Percentiles rank a stretch among this genome's conserved stretches.
Evolutionary conservation across 441 rosid genomes (phyloP).

Genomic region (Arabidopsis lyrata): DNA sequence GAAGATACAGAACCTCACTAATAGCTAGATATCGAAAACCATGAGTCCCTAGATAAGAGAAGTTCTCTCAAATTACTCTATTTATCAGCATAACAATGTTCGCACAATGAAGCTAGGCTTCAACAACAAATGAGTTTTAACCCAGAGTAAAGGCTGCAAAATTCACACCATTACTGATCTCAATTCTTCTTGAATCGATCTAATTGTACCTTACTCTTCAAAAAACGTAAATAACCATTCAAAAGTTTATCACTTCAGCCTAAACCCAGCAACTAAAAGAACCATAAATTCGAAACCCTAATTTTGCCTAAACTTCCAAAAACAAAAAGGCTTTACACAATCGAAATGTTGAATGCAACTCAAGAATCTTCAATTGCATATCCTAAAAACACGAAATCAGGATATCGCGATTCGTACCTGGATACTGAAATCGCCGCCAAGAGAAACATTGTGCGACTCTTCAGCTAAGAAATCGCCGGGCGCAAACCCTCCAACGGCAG

Average conservation of each 20-base stretch:
- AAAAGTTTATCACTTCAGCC: constrained; percentile 9
- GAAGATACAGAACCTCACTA: background rate
- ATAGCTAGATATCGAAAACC: constrained; percentile 9
- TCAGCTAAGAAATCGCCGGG: constrained; percentile 76
- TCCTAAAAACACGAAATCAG: background rate
- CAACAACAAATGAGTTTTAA: background rate
- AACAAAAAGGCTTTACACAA: background rate
- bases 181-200: background rate
- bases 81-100: background rate
- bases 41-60: constrained; percentile 12
- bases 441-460: constrained; percentile 92
- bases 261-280: constrained; percentile 1
- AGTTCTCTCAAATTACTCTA: background rate
- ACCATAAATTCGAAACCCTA: constrained; percentile 28
- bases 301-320: constrained; percentile 7
- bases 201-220: background rate
- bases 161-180: constrained; percentile 19
- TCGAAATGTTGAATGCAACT: background rate
- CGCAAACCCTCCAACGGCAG: constrained; percentile 39
- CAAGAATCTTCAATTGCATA: background rate
- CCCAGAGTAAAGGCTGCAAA: background rate
- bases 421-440: constrained; percentile 93
- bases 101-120: constrained; percentile 13
- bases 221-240: background rate
- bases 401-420: constrained; percentile 54